Evolutionary conservation across 176 grass and related monocot genomes (phyloP).

Genomic region (Themeda triandra): DNA sequence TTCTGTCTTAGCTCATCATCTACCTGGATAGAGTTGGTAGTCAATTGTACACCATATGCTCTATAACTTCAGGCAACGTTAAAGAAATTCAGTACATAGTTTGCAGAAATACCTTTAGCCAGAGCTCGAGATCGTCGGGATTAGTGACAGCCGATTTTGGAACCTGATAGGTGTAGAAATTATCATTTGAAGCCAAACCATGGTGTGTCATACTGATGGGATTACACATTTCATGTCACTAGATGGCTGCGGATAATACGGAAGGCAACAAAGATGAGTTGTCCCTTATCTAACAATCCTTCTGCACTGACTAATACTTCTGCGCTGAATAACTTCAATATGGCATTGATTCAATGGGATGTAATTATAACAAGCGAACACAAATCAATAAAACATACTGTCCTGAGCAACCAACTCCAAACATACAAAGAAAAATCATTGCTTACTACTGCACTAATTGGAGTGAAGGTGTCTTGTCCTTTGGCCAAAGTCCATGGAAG

Average conservation of each 20-base stretch:
- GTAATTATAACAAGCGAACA: background rate
- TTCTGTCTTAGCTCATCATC: constrained; percentile 86
- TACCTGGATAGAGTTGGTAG: constrained; percentile 43
- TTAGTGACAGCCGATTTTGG: constrained; percentile 74
- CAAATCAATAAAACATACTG: background rate
- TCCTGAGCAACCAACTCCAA: background rate
- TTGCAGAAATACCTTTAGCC: constrained; percentile 69
- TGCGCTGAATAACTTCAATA: constrained; percentile 11
- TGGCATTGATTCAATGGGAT: background rate
- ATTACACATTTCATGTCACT: background rate
- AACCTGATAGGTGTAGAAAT: constrained; percentile 43
- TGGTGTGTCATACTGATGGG: background rate
- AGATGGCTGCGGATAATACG: background rate
- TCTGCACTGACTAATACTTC: background rate
- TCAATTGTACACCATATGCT: background rate
- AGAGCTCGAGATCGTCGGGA: constrained; percentile 76
- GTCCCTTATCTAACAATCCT: background rate
- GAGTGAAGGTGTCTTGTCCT: constrained; percentile 95
- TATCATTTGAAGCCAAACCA: background rate
- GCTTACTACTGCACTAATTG: constrained; percentile 91
- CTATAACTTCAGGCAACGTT: background rate
- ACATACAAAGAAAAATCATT: constrained; percentile 9
- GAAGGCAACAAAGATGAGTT: too few relatives aligned
- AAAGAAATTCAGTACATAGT: background rate
- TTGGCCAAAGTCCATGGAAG: constrained; percentile 97